phyloP scores from a whole-genome alignment of 306 rosid genomes.

The Vigna trinervia region DNA sequence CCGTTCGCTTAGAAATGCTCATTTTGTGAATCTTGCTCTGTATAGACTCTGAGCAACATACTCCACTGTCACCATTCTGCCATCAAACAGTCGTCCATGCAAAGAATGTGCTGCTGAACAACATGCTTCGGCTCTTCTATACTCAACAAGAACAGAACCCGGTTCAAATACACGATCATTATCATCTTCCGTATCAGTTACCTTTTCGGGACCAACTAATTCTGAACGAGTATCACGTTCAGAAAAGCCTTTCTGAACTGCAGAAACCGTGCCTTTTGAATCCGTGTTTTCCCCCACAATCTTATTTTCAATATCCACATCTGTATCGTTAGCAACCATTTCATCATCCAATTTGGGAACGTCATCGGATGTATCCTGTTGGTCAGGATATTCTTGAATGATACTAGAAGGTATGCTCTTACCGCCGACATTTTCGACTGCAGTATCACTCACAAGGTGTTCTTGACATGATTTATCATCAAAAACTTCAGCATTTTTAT shows the following conservation, averaged over 20 bases:
- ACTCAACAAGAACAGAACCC: constrained; percentile 85
- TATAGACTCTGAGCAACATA: constrained; percentile 63
- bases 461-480: constrained; percentile 48
- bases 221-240: constrained; percentile 46
- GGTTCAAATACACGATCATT: constrained; percentile 52
- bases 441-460: constrained; percentile 42
- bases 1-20: constrained; percentile 37
- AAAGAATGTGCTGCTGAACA: constrained; percentile 77
- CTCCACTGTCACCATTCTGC: constrained; percentile 69
- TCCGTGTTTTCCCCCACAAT: constrained; percentile 28
- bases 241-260: constrained; percentile 44
- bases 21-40: constrained; percentile 62
- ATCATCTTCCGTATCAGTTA: constrained; percentile 43
- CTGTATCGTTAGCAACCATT: constrained; percentile 41
- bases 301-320: constrained; percentile 45
- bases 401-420: constrained; percentile 32
- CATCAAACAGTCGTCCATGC: constrained; percentile 78
- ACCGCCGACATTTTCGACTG: constrained; percentile 23
- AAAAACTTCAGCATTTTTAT: constrained; percentile 42
- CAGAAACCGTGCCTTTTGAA: constrained; percentile 31
- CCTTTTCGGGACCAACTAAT: constrained; percentile 38
- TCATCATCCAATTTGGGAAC: constrained; percentile 42
- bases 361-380: constrained; percentile 45
- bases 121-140: constrained; percentile 77
- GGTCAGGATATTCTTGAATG: constrained; percentile 44